Base-by-base conservation (phyloP, 768 basidiomycete species). In the Mrakia blollopis region DNA sequence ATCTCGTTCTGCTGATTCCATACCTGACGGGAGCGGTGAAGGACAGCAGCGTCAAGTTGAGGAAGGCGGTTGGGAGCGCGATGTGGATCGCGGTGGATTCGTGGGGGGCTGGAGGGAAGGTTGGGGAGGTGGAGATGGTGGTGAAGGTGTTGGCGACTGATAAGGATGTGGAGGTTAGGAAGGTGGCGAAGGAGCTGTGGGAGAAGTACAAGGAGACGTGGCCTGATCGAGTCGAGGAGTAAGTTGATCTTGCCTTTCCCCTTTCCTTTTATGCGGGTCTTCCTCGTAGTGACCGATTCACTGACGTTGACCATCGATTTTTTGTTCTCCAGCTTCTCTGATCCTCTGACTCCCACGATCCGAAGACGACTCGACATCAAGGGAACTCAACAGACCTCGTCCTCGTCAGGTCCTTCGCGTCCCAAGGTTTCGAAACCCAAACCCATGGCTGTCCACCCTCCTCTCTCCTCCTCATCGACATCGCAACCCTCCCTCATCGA, bases 161-260 rank as follows among this genome's bases (percentile, higher is more conserved):
- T 83, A 88, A 91, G 7, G 91, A 87, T 80, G 89, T 89, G 35
- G 92, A 92, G 69, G 87, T 93, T 39, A 86, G 93, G 79, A 91
- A 89, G 81, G 82, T 88, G 13, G 88, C 89, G 78, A 88, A 88
- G 81, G 87, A 89, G 79, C 84, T 93, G 5, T 94, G 91, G 80
- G 91, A 89, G 76, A 90, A 89, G 0, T 94, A 93, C 83, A 89
- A 88, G 78, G 83, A 89, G 3, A 82, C 93, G 41, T 85, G 93
- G 63, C 92, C 93, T 5, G 82, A 83, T 30, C 86, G 92, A 63
- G 86, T 93, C 5, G 88, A 89, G 37, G 87, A 84, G 93, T 93
- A 81, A 16, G 86, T 82, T 10, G 41, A n/a, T 68, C 80, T 78
- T 52, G 39, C 68, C 39, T 37, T 61, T 23, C 35, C 57, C 52